Base-by-base conservation (phyloP, 108 stramenopile species). In the Fistulifera pelliculosa region DNA sequence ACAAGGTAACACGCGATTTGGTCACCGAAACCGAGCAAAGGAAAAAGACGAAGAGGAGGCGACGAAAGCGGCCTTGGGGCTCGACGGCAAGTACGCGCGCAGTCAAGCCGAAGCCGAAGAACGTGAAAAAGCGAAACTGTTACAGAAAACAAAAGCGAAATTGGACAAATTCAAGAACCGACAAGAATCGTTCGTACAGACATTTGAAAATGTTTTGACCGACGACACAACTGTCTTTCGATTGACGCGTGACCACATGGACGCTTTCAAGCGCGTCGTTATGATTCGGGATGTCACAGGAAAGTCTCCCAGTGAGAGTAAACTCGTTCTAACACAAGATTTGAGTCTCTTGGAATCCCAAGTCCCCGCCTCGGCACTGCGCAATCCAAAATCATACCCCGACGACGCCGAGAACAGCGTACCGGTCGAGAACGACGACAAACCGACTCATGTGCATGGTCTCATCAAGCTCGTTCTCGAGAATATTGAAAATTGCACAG, bases 211-310 rank as follows among this genome's bases (percentile, higher is more conserved):
- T 17, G 40, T 83, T 19, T 49, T 87, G 44, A 75, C 75, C 27
- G 65, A 70, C 8, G 64, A 62, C 0, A 23, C 52, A 13, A 51
- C 58, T 22, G 58, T 52, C 18, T 66, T 74, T 39, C 68, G 74
- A 8, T 38, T 91, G 13, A 87, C 83, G n/a, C 76, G 85, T 41
- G 79, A 85, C n/a, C 66, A 70, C 65, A 62, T 91, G 16, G 79
- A 71, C 42, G 90, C 90, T 14, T 85, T 83, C 0, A 87, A 85
- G 39, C 83, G 90, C 10, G 90, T 91, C 27, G 62, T 86, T 14
- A 54, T 64, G 2, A 49, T 91, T 25, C 41, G 61, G 51, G 81
- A 87, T 55, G 77, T 83, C 15, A 61, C 68, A 12, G 90, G 90
- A 12, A 67, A 63, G 1, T 73, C 76, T 7, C 52, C 31, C 1